Evolutionary conservation across 148 eudicot species (phyloP), one percentile per base, ranked within the genome.

Genomic region (Cornus controversa): DNA sequence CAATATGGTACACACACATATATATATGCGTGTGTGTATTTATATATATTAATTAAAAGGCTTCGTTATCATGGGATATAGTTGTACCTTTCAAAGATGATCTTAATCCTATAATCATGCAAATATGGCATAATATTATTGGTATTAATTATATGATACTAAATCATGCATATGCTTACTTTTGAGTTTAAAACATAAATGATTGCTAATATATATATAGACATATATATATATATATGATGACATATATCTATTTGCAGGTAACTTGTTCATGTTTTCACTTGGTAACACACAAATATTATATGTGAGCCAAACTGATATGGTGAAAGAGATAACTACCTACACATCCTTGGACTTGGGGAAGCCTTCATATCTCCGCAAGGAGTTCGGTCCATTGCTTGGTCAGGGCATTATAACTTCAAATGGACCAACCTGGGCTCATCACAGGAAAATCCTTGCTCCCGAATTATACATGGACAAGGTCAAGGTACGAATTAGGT

Each of bases 331-430:
- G 68, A 68, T 77, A 53, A 77, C 31, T 24, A 69, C 54, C 8
- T 77, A 67, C 54, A 57, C 31, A 1, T 69, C 79, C 22, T 36
- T 69, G 66, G 74, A 77, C 9, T 25, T 77, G 67, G 79, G 79
- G 2, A 77, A 77, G 74, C 73, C 74, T 34, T 67, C 74, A 0
- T 69, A 57, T 58, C 79, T 29, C 15, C 66, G 24, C 18, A 57
- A 36, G 18, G 72, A 47, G 15, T 63, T 25, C 31, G 79, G 65
- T 4, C 24, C 79, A 22, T 77, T 77, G 74, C 73, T 77, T 8
- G 79, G 79, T 11, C 47, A 77, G 13, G 79, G 74, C 14, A 77
- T 77, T 69, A 7, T 77, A 8, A 68, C 74, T 15, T 69, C 79
- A 22, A 77, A 77, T 54, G 79, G 79, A 10, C 16, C 66, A 3